These are phyloP conservation scores for Panicum virgatum DNA, from an alignment of 202 grass and related monocot species.

Conservation along the genomic window DNA sequence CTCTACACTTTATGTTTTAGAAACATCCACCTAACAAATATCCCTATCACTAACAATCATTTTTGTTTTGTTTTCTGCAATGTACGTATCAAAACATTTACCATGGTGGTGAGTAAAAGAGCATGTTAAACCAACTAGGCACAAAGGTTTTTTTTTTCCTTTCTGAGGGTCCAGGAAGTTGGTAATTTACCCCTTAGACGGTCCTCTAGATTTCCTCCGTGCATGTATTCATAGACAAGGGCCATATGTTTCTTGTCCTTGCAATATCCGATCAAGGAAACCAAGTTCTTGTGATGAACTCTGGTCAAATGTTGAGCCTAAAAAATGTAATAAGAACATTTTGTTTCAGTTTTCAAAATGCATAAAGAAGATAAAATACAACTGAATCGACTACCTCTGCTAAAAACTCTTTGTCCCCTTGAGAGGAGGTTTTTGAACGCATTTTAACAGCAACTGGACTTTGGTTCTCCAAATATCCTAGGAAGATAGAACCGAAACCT, in stretches of 20 bases:
- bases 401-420: conserved; percentile 63
- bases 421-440: conserved; percentile 47
- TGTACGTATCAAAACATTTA: background rate
- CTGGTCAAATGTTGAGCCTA: conserved; percentile 63
- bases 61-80: background rate
- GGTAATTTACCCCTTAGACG: conserved; percentile 48
- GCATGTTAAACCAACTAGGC: background rate
- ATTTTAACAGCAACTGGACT: conserved; percentile 65
- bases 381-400: conserved; percentile 47
- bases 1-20: background rate
- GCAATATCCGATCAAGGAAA: conserved; percentile 63
- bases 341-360: background rate
- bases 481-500: conserved; percentile 66
- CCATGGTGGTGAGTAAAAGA: background rate
- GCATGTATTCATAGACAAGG: conserved; percentile 70
- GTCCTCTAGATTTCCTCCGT: conserved; percentile 57
- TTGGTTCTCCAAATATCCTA: conserved; percentile 55
- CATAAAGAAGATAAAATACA: background rate
- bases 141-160: background rate
- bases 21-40: background rate
- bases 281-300: conserved; percentile 62
- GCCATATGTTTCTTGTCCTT: conserved; percentile 59
- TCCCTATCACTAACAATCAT: background rate
- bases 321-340: conserved; percentile 1
- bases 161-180: background rate